Base-by-base conservation (phyloP, 1,139 yeast species). In the Zygoascus meyerae region DNA sequence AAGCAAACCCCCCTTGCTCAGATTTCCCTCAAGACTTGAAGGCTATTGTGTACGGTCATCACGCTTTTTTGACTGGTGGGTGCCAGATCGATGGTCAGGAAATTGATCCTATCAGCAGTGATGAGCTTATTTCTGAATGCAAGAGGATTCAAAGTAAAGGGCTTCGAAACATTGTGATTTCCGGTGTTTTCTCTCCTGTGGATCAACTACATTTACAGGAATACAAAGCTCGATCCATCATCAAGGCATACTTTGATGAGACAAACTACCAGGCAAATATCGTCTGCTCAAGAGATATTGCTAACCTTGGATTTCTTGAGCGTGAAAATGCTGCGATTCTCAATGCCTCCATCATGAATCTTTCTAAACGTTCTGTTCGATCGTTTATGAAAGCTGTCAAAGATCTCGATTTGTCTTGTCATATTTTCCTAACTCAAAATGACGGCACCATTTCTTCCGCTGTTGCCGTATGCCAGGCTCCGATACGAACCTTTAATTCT, bases 311-410 rank as follows among this genome's bases (percentile, higher is more conserved):
- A 1, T 58, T 60, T 43, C 53, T 71, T 11, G 71, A 69, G 43
- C 61, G 75, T 47, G 75, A 71, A 49, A 71, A 70, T 54, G 68
- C 73, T 5, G 48, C 73, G 4, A 70, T 71, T 17, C 54, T 71
- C 44, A 71, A 71, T 51, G 73, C 74, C 1, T 61, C 74, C 1
- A 68, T 71, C 40, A 62, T 66, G 58, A 47, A 59, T 9, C 71
- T 68, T 54, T 73, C 74, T 11, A 60, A 54, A 21, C 61, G 60
- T 35, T 66, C 67, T 40, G 66, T 71, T 49, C 50, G 50, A 8
- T 62, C 70, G 2, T 71, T 70, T 50, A 57, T 57, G n/a, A 48
- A 54, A 4, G 69, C 74, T 1, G 60, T 70, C n/a, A 54, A 56
- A 28, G 47, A 48, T 5, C 48, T 64, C 2, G 68, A 68, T 1